These are phyloP conservation scores for Salix caprea DNA, from an alignment of 345 rosid genomes.

Conservation along the genomic window DNA sequence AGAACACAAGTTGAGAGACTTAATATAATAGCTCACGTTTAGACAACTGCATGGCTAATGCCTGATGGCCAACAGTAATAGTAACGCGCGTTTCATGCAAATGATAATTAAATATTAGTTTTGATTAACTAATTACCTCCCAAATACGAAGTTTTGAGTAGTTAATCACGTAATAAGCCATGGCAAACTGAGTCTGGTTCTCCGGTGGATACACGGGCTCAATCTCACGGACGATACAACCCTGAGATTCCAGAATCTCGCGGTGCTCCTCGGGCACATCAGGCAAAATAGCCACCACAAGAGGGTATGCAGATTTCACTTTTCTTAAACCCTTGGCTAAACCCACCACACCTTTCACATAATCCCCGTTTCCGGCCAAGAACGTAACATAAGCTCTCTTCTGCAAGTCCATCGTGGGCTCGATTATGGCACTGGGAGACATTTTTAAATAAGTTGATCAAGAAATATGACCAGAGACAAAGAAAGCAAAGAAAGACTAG, in stretches of 20 bases:
- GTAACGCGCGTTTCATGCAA: not conserved
- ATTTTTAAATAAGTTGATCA: not conserved
- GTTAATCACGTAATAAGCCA: constrained; percentile 79
- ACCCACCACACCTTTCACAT: constrained; percentile 73
- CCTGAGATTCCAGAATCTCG: constrained; percentile 51
- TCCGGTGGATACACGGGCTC: constrained; percentile 68
- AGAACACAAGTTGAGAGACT: no score
- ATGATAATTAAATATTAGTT: not conserved
- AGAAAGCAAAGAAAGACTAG: not conserved
- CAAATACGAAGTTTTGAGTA: constrained; percentile 84
- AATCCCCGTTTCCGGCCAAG: constrained; percentile 74
- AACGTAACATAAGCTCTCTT: constrained; percentile 53
- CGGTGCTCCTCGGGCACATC: constrained; percentile 80
- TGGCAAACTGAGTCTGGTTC: constrained; percentile 57
- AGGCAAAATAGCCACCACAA: constrained; percentile 66
- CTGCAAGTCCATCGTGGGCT: not conserved
- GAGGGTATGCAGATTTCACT: constrained; percentile 56
- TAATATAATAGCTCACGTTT: not conserved
- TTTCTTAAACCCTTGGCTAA: constrained; percentile 76
- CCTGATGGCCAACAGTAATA: not conserved
- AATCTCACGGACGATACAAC: constrained; percentile 57
- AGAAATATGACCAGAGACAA: not conserved
- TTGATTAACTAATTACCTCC: constrained; percentile 44
- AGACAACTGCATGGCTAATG: not conserved
- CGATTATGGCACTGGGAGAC: constrained; percentile 4